Evolutionary conservation across 805 yeast species (phyloP), one percentile per base, ranked within the genome.

Genomic region (Candida pini): DNA sequence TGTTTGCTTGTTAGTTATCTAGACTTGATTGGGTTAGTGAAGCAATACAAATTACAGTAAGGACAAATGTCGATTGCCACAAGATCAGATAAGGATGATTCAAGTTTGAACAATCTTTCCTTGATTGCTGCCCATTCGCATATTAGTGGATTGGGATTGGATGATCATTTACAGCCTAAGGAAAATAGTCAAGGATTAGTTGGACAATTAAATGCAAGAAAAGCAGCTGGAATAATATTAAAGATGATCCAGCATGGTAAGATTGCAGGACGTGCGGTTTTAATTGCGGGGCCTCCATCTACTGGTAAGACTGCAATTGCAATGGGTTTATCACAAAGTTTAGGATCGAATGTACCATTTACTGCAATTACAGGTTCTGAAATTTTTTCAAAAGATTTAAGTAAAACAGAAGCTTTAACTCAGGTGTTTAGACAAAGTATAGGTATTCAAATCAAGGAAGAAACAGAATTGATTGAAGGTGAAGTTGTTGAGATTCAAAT

Each of bases 301-400:
- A 90, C 97, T 5, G 98, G 98, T 56, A 92, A 92, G 59, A 92
- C 98, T 3, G 98, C 98, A 1, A 71, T 92, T 51, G 97, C 97
- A 0, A 70, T 92, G 51, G 98, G 97, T 2, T 79, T 92, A 37
- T 86, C 97, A 4, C 97, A 92, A 58, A 96, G 87, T 58, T 69
- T 92, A 49, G 98, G 98, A 4, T 92, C 95, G 26, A 88, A 90
- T 55, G 97, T 92, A 35, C 98, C 98, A 30, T 92, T 92, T 58
- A 89, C 96, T 53, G 97, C 97, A 4, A 80, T 92, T 51, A 97
- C 94, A 17, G 98, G 97, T 25, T 77, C 88, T 39, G 98, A 92
- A 63, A 68, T 92, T 41, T 92, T 80, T 53, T 82, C 95, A 9
- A 95, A 95, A n/a, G 98, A 92, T 57, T 90, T 92, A 33, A 89